Evolutionary conservation across 2,329 filamentous ascomycete genomes (phyloP).

Genomic region (Claviceps purpurea): DNA sequence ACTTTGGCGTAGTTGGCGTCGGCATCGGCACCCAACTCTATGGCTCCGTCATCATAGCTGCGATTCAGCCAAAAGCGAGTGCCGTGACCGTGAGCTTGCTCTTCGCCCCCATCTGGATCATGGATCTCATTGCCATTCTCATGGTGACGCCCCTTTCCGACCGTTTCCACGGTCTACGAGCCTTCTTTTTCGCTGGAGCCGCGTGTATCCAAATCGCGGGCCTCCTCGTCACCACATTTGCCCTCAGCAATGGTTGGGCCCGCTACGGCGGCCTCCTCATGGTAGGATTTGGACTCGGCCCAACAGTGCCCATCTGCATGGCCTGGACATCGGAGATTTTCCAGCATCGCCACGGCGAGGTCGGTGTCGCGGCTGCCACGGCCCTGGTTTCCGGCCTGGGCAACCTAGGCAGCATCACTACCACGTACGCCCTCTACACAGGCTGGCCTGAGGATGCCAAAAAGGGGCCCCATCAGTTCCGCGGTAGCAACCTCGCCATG

Average conservation of each 20-base stretch:
- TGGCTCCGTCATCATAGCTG: constrained; percentile 71
- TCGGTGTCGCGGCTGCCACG: constrained; percentile 75
- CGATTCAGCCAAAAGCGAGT: constrained; percentile 61
- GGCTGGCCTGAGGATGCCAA: constrained; percentile 69
- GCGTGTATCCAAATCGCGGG: constrained; percentile 70
- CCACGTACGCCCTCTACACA: constrained; percentile 78
- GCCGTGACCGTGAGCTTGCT: constrained; percentile 67
- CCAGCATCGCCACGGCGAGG: constrained; percentile 76
- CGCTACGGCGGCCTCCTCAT: constrained; percentile 81
- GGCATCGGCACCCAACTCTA: constrained; percentile 85
- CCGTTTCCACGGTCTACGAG: constrained; percentile 68
- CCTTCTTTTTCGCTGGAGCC: constrained; percentile 67
- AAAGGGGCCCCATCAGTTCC: constrained; percentile 57
- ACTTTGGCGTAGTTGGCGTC: constrained; percentile 87
- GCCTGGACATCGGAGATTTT: constrained; percentile 87
- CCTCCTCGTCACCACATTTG: constrained; percentile 66
- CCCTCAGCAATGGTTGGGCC: constrained; percentile 58
- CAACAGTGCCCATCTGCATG: constrained; percentile 88
- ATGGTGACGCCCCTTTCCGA: constrained; percentile 77
- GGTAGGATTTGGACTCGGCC: constrained; percentile 80
- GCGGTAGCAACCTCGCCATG: constrained; percentile 78
- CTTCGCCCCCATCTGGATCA: constrained; percentile 87
- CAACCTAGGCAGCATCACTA: constrained; percentile 74
- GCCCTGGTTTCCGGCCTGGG: constrained; percentile 79
- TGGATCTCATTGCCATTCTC: constrained; percentile 80